Evolutionary conservation across 257 asterid species (phyloP), one percentile per base, ranked within the genome.

Genomic region (Jaltomata sinuosa): DNA sequence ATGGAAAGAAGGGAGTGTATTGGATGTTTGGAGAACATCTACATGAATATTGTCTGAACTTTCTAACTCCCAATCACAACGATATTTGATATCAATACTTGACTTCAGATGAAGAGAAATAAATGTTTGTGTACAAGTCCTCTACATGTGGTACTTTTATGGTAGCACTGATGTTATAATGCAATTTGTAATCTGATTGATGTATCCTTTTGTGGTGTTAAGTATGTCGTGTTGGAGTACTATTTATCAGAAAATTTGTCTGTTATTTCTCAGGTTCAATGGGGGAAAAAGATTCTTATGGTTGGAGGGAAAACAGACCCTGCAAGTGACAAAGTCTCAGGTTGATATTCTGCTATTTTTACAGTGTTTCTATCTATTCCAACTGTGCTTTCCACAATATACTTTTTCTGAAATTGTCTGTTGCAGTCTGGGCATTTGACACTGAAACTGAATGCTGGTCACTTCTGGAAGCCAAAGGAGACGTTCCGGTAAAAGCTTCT

Each of bases 381-480:
- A 78, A 50, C 54, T 84, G 67, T 53, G 52, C 19, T 31, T 83
- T 31, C 67, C 81, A 15, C 52, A 49, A 62, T 84, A 83, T 29
- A 59, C 84, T 18, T 74, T 64, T 84, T 84, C 42, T 50, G 45
- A 49, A 32, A 68, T 40, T 85, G 72, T 38, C 65, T 85, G 86
- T 65, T 90, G 89, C 85, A 97, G 99, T 97, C 54, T 95, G 99
- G 99, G 91, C 97, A 64, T 97, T 93, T 88, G 99, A 97, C 92
- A 90, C 92, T 87, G 99, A 97, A 91, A 91, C 97, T 79, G 99
- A 95, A 83, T 91, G 97, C 92, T 97, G 99, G 99, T 91, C 99
- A 42, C 90, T 87, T 69, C 86, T 95, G 85, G 99, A 95, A 87
- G 95, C 97, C 3, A 97, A 97, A 90, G 99, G 99, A 88, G 97